These are phyloP conservation scores for Seiridium unicorne DNA, from an alignment of 2,329 filamentous ascomycete genomes.

Conservation along the genomic window DNA sequence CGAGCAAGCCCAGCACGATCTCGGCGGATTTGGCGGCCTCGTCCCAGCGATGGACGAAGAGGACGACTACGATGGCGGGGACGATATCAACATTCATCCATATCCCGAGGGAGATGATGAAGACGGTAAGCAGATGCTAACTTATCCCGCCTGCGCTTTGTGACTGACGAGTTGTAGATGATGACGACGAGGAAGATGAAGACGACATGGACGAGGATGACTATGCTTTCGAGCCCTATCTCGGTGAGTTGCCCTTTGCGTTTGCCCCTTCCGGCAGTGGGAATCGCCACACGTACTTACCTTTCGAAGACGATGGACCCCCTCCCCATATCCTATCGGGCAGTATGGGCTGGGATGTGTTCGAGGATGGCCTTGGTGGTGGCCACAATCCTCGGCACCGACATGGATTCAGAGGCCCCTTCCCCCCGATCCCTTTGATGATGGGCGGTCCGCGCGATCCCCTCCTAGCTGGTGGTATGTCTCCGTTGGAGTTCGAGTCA, in stretches of 20 bases:
- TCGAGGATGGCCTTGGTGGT: conserved; percentile 43
- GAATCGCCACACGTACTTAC: not conserved
- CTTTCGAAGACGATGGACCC: conserved; percentile 37
- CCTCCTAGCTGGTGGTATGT: conserved; percentile 24
- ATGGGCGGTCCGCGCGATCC: conserved; percentile 26
- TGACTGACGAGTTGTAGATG: conserved; percentile 19
- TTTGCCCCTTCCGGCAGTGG: not conserved
- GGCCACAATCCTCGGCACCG: conserved; percentile 50
- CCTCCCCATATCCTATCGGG: conserved; percentile 39
- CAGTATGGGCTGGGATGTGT: conserved; percentile 57
- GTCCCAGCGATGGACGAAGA: conserved; percentile 55
- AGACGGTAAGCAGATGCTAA: conserved; percentile 42
- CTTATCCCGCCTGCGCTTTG: conserved; percentile 27
- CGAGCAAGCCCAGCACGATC: conserved; percentile 44
- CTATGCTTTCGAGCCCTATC: conserved; percentile 59
- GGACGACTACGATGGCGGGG: conserved; percentile 51
- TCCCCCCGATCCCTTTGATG: conserved; percentile 44
- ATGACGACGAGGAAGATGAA: conserved; percentile 60
- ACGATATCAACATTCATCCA: conserved; percentile 51
- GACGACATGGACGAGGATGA: conserved; percentile 69
- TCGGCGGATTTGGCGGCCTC: conserved; percentile 48
- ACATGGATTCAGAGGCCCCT: conserved; percentile 55
- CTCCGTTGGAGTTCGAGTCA: not conserved
- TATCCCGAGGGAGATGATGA: conserved; percentile 57
- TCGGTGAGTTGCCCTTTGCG: conserved; percentile 41